These are phyloP conservation scores for Cercophora scortea DNA, from an alignment of 495 filamentous ascomycete species.

Conservation along the genomic window DNA sequence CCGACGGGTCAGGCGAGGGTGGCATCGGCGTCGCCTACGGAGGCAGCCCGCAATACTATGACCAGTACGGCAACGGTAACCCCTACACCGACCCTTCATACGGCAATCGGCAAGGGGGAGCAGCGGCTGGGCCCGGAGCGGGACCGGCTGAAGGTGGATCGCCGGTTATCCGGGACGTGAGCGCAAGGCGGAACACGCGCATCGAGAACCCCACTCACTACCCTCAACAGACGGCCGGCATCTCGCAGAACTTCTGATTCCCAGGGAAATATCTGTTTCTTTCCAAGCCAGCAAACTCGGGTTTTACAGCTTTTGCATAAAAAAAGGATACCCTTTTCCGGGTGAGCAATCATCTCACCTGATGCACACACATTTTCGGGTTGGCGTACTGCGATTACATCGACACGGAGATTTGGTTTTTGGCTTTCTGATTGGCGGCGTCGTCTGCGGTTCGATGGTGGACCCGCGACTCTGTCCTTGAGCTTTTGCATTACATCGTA, in stretches of 20 bases:
- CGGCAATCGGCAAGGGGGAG: conserved; percentile 1
- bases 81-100: conserved; percentile 28
- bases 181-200: conserved; percentile 81
- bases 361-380: too few relatives aligned
- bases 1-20: conserved; percentile 75
- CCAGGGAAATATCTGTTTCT: too few relatives aligned
- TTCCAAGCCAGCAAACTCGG: too few relatives aligned
- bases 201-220: conserved; percentile 85
- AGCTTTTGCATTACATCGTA: too few relatives aligned
- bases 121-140: conserved; percentile 13
- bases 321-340: too few relatives aligned
- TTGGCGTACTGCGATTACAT: too few relatives aligned
- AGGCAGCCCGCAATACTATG: conserved; percentile 36
- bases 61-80: conserved; percentile 45
- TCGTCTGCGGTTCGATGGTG: too few relatives aligned
- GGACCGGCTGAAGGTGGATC: conserved; percentile 37
- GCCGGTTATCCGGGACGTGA: conserved; percentile 90
- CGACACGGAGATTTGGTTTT: too few relatives aligned
- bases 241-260: conserved; percentile 88
- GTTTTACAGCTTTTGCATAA: too few relatives aligned
- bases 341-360: too few relatives aligned
- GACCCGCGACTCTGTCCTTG: too few relatives aligned
- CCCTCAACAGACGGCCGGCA: conserved; percentile 87
- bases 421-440: too few relatives aligned
- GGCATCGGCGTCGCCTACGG: conserved; percentile 39